These are phyloP conservation scores for Dissophora globulifera DNA, from an alignment of 192 early-diverging fungal genomes.

Conservation along the genomic window DNA sequence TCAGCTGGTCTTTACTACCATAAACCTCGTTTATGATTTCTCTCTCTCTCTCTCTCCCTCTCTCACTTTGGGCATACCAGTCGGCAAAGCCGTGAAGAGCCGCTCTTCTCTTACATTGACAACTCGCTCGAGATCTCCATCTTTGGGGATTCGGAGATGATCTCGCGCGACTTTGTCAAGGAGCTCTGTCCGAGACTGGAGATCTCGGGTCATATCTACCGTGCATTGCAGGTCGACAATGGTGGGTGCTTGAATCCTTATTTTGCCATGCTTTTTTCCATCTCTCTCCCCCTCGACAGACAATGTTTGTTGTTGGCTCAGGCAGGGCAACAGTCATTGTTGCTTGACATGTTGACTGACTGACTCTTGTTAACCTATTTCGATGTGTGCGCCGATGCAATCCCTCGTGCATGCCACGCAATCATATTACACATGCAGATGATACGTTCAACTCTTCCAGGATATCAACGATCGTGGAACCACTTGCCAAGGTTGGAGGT, in stretches of 20 bases:
- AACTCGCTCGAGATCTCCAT: slow-evolving; percentile 78
- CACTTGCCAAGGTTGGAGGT: slow-evolving; percentile 53
- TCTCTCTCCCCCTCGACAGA: neutral
- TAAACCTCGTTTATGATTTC: neutral
- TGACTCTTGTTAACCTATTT: neutral
- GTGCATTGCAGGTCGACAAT: slow-evolving; percentile 50
- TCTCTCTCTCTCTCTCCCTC: slow-evolving; percentile 3
- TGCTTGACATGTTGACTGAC: too few relatives aligned
- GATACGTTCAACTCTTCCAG: slow-evolving; percentile 44
- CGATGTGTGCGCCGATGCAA: neutral
- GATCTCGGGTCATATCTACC: slow-evolving; percentile 38
- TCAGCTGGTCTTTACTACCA: too few relatives aligned
- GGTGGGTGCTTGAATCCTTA: slow-evolving; percentile 19
- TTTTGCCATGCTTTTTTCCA: neutral
- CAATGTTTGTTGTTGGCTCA: neutral
- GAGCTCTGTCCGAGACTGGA: slow-evolving; percentile 37
- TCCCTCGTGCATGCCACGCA: neutral
- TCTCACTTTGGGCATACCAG: slow-evolving; percentile 23
- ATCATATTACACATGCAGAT: slow-evolving; percentile 10
- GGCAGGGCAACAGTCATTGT: too few relatives aligned
- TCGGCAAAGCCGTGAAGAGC: slow-evolving; percentile 24
- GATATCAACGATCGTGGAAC: slow-evolving; percentile 51
- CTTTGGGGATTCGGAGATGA: slow-evolving; percentile 65
- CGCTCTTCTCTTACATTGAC: slow-evolving; percentile 76
- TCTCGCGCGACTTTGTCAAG: slow-evolving; percentile 63